Base-by-base conservation (phyloP, 257 asterid species). In the Jaltomata sinuosa region DNA sequence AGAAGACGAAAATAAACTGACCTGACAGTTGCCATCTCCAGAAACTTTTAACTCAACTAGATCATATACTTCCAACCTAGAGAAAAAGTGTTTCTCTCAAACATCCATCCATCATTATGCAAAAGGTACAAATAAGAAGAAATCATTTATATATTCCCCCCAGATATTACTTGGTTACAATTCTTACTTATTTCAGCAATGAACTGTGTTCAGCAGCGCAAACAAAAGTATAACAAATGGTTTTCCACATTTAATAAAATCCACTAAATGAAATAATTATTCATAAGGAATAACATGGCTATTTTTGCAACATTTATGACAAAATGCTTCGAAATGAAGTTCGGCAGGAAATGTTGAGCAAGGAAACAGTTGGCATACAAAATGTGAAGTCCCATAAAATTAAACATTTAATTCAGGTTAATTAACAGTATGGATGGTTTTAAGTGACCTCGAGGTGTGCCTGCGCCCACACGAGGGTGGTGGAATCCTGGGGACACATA, bases 11-110 rank as follows among this genome's bases (percentile, higher is more conserved):
- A 52, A 69, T 42, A 83, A 82, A 87, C 94, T 82, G 85, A 95
- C 98, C 98, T 95, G 98, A 79, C 98, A 95, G 84, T 95, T 95
- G 69, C 98, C 98, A 86, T 95, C 98, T 88, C 98, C 98, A 29
- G 91, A 86, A 81, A 95, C 91, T 89, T 95, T 93, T 79, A 91
- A 94, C 88, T 95, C 98, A 57, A 86, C 92, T 52, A 95, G 88
- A 53, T 95, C 96, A 83, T 95, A 95, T 83, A 95, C 87, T 87
- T 92, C 90, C 91, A 95, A 88, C 84, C 98, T 95, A 50, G 22
- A 62, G 52, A 69, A 77, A 25, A 77, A 8, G 40, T 27, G 62
- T 10, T 77, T 29, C 55, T 27, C n/a, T 47, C 3, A 49, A 18
- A 77, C 40, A 47, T 49, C 42, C 42, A 77, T 27, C 81, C 45